Evolutionary conservation across 78 protist species (phyloP).

Genomic region (Corallochytrium limacisporum): DNA sequence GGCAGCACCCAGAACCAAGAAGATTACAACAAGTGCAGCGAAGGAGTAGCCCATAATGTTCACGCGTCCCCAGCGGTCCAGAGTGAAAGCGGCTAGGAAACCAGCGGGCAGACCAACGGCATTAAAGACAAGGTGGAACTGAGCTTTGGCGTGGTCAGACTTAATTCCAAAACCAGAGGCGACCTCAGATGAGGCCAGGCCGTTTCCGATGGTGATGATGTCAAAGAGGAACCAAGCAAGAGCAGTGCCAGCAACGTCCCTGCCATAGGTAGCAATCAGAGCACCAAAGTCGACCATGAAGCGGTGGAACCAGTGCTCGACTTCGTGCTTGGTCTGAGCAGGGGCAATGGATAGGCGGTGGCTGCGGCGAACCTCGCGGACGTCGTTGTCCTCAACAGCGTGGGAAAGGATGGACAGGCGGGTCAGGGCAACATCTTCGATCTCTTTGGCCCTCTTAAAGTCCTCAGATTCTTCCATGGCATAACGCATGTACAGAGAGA

Average conservation of each 20-base stretch:
- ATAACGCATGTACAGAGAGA: too few species aligned
- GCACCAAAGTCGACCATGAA: too few species aligned
- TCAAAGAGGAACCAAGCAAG: constrained; percentile 11
- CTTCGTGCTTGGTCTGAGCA: too few species aligned
- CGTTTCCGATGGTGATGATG: constrained; percentile 11
- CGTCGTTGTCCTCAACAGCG: too few species aligned
- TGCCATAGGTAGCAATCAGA: too few species aligned
- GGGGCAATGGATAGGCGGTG: too few species aligned
- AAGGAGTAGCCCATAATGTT: neutral
- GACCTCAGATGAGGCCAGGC: neutral
- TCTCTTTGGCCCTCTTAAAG: too few species aligned
- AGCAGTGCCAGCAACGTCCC: constrained; percentile 16
- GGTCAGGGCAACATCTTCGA: too few species aligned
- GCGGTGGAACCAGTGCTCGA: too few species aligned
- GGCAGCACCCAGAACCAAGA: neutral
- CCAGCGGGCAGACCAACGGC: neutral
- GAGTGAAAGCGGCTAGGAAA: neutral
- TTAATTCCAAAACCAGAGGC: neutral
- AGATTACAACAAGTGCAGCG: neutral
- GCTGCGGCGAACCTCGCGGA: too few species aligned
- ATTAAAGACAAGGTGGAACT: neutral
- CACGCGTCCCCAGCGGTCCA: neutral
- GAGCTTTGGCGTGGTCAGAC: neutral
- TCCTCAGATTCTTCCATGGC: too few species aligned
- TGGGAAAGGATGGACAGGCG: too few species aligned